Base-by-base conservation (phyloP, 495 filamentous ascomycete species). In the Polyplosphaeria fusca region DNA sequence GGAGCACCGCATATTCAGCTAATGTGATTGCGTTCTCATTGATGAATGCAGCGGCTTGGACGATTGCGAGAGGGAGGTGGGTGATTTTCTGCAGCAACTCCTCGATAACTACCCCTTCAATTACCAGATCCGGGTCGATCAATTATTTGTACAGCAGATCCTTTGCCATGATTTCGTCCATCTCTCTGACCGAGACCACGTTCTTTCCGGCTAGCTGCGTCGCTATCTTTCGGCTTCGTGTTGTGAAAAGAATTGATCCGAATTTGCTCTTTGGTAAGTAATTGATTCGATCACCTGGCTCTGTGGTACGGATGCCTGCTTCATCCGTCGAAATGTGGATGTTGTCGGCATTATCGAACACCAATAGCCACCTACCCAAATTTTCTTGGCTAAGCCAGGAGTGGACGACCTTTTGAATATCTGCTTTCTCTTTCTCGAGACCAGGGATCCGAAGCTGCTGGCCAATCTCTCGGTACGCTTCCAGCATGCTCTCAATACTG, bases 381-480 rank as follows among this genome's bases (percentile, higher is more conserved):
- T 22, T 46, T 44, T 63, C 45, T 4, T 67, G 28, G 32, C 67
- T 73, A 1, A 80, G 64, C 46, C 70, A 58, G 0, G 40, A 18
- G 38, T 71, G 54, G 0, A 79, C 63, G 0, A 63, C 51, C 1
- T 39, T 50, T 57, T 70, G 72, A 2, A 61, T 47, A 49, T 69
- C 59, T 28, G 52, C 56, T 32, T 48, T 46, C 39, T 37, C 24
- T 11, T 45, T 69, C 46, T 0, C 55, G 45, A 7, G 74, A 52
- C 2, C 60, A 32, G 32, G 52, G 52, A 58, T 59, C 28, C 7
- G 11, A 47, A 58, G 49, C 41, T 39, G 30, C 19, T 42, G 20
- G 0, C 70, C 74, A 41, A 81, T 74, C 1, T 69, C 63, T 7
- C 30, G 13, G 59, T 75, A 82, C 0, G 73, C 67, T 57, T 79